Evolutionary conservation across 352 stramenopile species (phyloP).

Genomic region (Phytopythium sindhum): DNA sequence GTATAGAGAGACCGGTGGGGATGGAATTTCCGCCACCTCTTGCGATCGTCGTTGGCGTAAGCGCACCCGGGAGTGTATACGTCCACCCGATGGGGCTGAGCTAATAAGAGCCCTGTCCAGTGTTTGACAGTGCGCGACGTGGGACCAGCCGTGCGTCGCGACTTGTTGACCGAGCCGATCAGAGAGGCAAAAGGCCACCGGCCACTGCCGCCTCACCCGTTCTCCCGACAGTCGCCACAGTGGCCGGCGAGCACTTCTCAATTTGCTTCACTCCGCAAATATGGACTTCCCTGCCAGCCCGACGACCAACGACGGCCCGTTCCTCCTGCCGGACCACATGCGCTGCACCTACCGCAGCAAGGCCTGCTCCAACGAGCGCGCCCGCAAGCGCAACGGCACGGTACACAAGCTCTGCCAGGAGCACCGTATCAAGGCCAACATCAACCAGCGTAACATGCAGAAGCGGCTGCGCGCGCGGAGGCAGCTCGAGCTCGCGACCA

Average conservation of each 20-base stretch:
- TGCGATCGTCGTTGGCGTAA: not conserved
- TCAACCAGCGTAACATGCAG: conserved; percentile 48
- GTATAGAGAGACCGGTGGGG: not conserved
- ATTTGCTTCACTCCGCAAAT: conserved; percentile 17
- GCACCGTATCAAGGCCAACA: conserved; percentile 54
- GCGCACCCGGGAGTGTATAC: not conserved
- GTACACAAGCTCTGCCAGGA: conserved; percentile 50
- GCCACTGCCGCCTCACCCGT: not conserved
- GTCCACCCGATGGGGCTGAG: not conserved
- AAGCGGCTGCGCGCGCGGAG: conserved; percentile 22
- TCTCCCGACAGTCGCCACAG: not conserved
- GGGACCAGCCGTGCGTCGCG: not conserved
- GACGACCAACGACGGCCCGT: conserved; percentile 6
- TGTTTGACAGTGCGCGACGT: not conserved
- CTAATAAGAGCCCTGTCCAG: not conserved
- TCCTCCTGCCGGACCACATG: conserved; percentile 19
- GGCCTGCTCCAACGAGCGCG: conserved; percentile 38
- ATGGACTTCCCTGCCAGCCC: conserved; percentile 8
- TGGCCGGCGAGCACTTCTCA: conserved; percentile 5
- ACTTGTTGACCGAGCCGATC: not conserved
- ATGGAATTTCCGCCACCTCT: not conserved
- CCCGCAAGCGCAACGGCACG: conserved; percentile 43
- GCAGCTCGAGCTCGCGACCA: conserved; percentile 4
- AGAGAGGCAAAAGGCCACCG: not conserved
- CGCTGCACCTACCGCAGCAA: conserved; percentile 51